Base-by-base conservation (phyloP, 331 rosid species). In the Telfairia occidentalis region DNA sequence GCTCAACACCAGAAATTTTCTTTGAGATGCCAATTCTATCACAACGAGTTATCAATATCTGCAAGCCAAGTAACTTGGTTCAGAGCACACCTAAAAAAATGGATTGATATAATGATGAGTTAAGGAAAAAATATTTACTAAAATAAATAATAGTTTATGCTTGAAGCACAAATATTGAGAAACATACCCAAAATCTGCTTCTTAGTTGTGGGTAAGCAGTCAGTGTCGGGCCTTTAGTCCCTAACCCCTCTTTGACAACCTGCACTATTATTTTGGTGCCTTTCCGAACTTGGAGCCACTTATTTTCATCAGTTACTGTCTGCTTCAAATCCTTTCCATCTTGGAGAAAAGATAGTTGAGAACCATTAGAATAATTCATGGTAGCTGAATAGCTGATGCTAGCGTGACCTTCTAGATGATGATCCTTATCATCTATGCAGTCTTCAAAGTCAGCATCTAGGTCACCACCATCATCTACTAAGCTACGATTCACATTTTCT, bases 101-200 rank as follows among this genome's bases (percentile, higher is more conserved):
- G 18, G 52, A 71, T 28, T 73, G 52, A 77, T 73, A 77, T 50
- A 79, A 65, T 40, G 67, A 59, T 38, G 37, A 74, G 45, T 18
- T n/a, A 32, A 72, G 28, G 53, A 4, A 15, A 76, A 85, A 63
- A 71, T 75, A 15, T 0, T 69, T 15, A 38, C 29, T 42, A 82
- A 60, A 32, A 67, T 32, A 12, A 55, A 71, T 58, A 46, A 52
- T 73, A 73, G 72, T 76, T 73, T 18, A 75, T 1, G 13, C 40
- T 69, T 54, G 76, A 81, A 60, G 75, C 49, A 79, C 29, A 71
- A 58, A 58, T 71, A 52, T 75, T 71, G 74, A 59, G 5, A 21
- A 72, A 80, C 84, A 71, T 87, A 95, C 97, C 98, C 97, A 95
- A 92, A 95, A 95, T 88, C 98, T 87, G 85, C 98, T 92, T 86